Conservation (phyloP, 2,329 filamentous ascomycete genomes). For the Cordyceps fumosorosea region DNA sequence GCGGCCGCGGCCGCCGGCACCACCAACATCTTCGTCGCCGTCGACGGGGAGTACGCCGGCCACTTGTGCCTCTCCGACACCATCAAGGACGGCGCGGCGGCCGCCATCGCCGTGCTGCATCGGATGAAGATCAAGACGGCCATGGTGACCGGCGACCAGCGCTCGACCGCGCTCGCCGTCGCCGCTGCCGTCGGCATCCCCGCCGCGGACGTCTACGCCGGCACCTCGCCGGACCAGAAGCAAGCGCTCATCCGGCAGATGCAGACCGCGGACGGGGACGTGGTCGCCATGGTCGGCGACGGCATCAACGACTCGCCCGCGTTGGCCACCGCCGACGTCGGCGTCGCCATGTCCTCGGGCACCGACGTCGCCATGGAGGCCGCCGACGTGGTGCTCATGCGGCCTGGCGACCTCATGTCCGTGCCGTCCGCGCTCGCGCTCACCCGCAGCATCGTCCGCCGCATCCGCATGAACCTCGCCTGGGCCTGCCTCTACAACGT, state of each 20-base stretch:
- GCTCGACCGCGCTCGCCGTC: slow-evolving; percentile 75
- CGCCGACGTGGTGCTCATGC: slow-evolving; percentile 93
- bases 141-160: slow-evolving; percentile 91
- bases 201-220: slow-evolving; percentile 68
- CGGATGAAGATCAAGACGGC: slow-evolving; percentile 81
- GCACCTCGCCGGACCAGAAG: slow-evolving; percentile 88
- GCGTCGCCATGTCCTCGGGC: slow-evolving; percentile 85
- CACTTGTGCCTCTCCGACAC: slow-evolving; percentile 81
- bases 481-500: slow-evolving; percentile 95
- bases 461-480: slow-evolving; percentile 87
- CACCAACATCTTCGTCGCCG: slow-evolving; percentile 86
- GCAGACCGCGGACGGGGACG: slow-evolving; percentile 59
- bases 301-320: slow-evolving; percentile 98
- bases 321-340: slow-evolving; percentile 83
- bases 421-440: slow-evolving; percentile 84
- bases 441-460: slow-evolving; percentile 74
- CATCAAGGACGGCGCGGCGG: slow-evolving; percentile 80
- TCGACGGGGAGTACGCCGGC: slow-evolving; percentile 75
- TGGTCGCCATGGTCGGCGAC: slow-evolving; percentile 95
- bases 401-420: slow-evolving; percentile 81
- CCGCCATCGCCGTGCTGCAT: slow-evolving; percentile 73
- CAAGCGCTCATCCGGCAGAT: slow-evolving; percentile 75
- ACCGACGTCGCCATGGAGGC: slow-evolving; percentile 98
- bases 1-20: slow-evolving; percentile 53
- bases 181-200: slow-evolving; percentile 78